phyloP scores from a whole-genome alignment of 768 basidiomycete genomes.

The Kwoniella sp. region DNA sequence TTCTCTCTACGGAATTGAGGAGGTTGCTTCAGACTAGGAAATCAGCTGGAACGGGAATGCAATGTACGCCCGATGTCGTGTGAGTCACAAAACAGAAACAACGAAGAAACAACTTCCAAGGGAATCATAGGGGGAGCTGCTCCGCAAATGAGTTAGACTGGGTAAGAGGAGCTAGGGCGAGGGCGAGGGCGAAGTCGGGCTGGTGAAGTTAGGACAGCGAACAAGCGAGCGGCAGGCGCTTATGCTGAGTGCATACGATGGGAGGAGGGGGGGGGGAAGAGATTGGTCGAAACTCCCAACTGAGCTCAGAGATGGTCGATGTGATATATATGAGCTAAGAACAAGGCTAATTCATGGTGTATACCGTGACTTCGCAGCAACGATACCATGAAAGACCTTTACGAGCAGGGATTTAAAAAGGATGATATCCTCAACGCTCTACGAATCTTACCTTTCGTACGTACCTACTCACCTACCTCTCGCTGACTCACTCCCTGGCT shows the following conservation, averaged over 20 bases:
- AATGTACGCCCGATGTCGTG: constrained; percentile 93
- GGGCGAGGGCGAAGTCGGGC: too few species aligned
- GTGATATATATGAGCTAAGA: too few species aligned
- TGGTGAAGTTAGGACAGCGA: too few species aligned
- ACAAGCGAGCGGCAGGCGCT: too few species aligned
- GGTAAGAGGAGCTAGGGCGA: too few species aligned
- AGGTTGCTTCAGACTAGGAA: constrained; percentile 74
- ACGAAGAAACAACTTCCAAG: constrained; percentile 68
- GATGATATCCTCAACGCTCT: constrained; percentile 78
- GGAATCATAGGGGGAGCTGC: background rate
- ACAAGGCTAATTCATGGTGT: too few species aligned
- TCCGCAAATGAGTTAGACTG: too few species aligned
- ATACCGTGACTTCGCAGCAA: constrained; percentile 24
- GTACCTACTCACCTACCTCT: too few species aligned
- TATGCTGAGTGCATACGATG: too few species aligned
- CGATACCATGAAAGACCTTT: constrained; percentile 65
- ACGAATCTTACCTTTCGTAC: constrained; percentile 79
- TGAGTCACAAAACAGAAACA: constrained; percentile 58
- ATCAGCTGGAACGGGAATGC: constrained; percentile 57
- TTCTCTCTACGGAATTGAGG: constrained; percentile 80
- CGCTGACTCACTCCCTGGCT: background rate
- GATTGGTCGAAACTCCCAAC: too few species aligned
- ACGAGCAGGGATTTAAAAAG: constrained; percentile 68
- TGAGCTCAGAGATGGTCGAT: too few species aligned
- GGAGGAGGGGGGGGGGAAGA: too few species aligned